phyloP scores from a whole-genome alignment of 2,329 filamentous ascomycete genomes.

The Beauveria rudraprayagi region DNA sequence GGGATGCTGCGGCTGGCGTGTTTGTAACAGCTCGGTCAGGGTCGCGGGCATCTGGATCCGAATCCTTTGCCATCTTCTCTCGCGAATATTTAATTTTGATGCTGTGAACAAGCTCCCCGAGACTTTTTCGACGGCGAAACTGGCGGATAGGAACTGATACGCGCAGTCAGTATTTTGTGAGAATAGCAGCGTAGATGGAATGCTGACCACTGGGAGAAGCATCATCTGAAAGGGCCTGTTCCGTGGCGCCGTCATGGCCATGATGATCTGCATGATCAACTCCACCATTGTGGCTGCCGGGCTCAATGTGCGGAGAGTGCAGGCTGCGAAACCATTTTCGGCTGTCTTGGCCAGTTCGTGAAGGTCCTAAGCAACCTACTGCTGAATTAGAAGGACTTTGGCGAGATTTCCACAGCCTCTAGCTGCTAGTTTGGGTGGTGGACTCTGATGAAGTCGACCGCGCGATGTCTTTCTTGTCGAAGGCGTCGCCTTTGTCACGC shows the following conservation, averaged over 20 bases:
- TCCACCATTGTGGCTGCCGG: not conserved
- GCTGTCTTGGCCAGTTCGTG: constrained; percentile 3
- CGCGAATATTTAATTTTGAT: constrained; percentile 21
- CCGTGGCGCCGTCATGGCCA: not conserved
- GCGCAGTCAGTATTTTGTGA: constrained; percentile 12
- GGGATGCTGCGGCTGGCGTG: not conserved
- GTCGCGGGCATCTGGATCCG: not conserved
- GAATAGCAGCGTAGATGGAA: not conserved
- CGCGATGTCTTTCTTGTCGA: constrained; percentile 3
- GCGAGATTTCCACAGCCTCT: constrained; percentile 21
- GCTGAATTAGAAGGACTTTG: constrained; percentile 11
- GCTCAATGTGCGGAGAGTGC: not conserved
- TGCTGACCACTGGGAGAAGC: not conserved
- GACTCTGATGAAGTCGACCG: constrained; percentile 1
- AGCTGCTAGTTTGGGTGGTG: constrained; percentile 16
- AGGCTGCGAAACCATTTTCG: constrained; percentile 10
- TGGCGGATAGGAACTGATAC: constrained; percentile 3
- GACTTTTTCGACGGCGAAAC: constrained; percentile 19
- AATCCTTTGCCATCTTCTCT: constrained; percentile 14
- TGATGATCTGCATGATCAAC: not conserved
- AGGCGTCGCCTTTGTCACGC: constrained; percentile 6
- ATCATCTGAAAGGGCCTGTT: not conserved
- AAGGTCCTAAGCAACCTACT: constrained; percentile 2
- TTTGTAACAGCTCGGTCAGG: not conserved
- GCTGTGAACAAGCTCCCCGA: constrained; percentile 23